Evolutionary conservation across 495 filamentous ascomycete species (phyloP), one percentile per base, ranked within the genome.

Genomic region (Podospora tetraspora): DNA sequence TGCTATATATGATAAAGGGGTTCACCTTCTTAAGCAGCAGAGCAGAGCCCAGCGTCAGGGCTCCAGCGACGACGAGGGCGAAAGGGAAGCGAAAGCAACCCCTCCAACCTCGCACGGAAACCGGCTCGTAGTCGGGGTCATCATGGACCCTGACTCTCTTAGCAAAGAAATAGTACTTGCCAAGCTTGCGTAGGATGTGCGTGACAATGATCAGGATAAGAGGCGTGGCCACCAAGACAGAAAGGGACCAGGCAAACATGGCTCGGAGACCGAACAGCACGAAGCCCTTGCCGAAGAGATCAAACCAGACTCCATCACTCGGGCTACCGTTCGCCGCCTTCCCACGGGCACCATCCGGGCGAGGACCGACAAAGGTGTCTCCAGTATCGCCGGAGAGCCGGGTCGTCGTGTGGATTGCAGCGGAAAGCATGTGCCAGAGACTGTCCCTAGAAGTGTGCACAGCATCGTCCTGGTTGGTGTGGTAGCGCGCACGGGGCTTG

Each of bases 351-450:
- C 80, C 74, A 62, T 91, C 89, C 23, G 83, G 79, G 27, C 82
- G 78, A 21, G 80, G 69, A 62, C 92, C 91, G 73, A 78, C 71
- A 59, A 97, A 97, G 3, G 79, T 84, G 57, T 84, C 76, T 62
- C 85, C 89, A 0, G 84, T 87, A 73, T 96, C 89, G 29, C 87
- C 86, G 0, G 92, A 89, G 62, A 97, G 82, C 2, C 79, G 81
- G 73, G 88, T 82, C 64, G 89, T 86, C 0, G 92, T 95, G 30
- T 87, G 84, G 27, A 97, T 79, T 29, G 93, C 86, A 24, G 87
- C 87, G 59, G 91, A 93, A 6, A 97, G 82, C 95, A 99, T 99
- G 74, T 98, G 93, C 92, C 92, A 97, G 10, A 98, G 74, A 21
- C 92, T 94, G 57, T 88, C 85, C 66, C 78, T 82, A 37, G 87